These are phyloP conservation scores for Penicillium paradoxum DNA, from an alignment of 495 filamentous ascomycete species.

Conservation along the genomic window DNA sequence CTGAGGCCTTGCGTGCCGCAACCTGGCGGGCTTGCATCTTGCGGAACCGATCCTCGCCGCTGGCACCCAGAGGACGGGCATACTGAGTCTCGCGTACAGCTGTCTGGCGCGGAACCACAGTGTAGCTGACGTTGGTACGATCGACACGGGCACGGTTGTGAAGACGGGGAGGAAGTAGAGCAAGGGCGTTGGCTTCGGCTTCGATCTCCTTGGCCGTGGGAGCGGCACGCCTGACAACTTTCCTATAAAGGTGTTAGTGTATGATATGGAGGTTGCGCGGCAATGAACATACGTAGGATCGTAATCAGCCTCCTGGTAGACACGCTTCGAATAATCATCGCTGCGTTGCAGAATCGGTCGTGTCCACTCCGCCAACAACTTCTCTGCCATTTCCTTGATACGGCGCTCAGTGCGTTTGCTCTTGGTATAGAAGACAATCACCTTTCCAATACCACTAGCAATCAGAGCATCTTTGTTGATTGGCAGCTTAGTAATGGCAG, in stretches of 20 bases:
- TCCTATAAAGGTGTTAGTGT: constrained; percentile 25
- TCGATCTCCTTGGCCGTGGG: constrained; percentile 47
- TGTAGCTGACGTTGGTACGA: constrained; percentile 70
- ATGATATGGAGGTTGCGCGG: constrained; percentile 2
- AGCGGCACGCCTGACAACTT: constrained; percentile 45
- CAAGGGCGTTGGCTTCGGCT: constrained; percentile 62
- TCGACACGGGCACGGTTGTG: constrained; percentile 70
- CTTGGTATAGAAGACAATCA: constrained; percentile 93
- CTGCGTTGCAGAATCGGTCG: constrained; percentile 90
- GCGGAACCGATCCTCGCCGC: constrained; percentile 75
- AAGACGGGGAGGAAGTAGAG: constrained; percentile 62
- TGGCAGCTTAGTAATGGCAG: constrained; percentile 68
- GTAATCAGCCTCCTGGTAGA: constrained; percentile 49
- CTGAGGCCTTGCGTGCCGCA: constrained; percentile 44
- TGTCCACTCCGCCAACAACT: constrained; percentile 89
- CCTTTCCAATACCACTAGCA: constrained; percentile 90
- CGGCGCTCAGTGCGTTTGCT: constrained; percentile 76
- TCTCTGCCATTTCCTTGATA: constrained; percentile 92
- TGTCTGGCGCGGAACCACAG: constrained; percentile 66
- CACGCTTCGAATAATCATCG: constrained; percentile 85
- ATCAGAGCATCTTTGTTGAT: constrained; percentile 86
- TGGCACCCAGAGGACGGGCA: constrained; percentile 62
- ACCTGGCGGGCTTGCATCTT: constrained; percentile 71
- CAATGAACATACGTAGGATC: constrained; percentile 48
- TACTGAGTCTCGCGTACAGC: constrained; percentile 46